Base-by-base conservation (phyloP, 495 filamentous ascomycete species). In the Ramalina intermedia region DNA sequence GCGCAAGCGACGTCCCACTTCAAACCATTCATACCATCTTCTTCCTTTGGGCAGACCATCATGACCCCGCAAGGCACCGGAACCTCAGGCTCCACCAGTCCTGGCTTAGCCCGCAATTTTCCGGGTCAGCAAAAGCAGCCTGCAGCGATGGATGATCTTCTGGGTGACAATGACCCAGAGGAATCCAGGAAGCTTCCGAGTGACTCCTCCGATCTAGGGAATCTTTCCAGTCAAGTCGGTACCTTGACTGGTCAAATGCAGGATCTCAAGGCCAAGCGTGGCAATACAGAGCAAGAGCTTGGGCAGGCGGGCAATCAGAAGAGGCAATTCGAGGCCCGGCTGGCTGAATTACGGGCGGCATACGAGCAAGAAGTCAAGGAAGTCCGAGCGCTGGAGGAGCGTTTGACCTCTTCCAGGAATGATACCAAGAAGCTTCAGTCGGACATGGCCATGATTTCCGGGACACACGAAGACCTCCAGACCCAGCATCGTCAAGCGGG, bases 281-380 rank as follows among this genome's bases (percentile, higher is more conserved):
- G 68, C 2, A 76, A 79, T 6, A 81, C 83, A 2, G 87, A 95
- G 62, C 80, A 80, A 45, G 82, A 89, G 37, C 63, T 98, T 42
- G 81, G 76, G 49, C 81, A 87, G 49, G 78, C 82, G 27, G 84
- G 72, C 17, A 73, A 78, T 29, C 90, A 96, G 61, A 98, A 96
- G 68, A 81, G 81, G 47, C 85, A 93, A 51, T 89, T 98, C 55
- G 91, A 98, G 66, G 68, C 78, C 26, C 82, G 93, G 16, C 71
- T 98, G 23, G 75, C 83, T 2, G 85, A 91, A 56, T 78, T 94
- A 45, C 78, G 91, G 29, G 62, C 80, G 14, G 78, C 90, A 62
- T 98, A 96, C 61, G 89, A 98, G 57, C 84, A 91, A 55, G 91
- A 98, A 63, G 83, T 89, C 1, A 80, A 85, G 53, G 80, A 84